Evolutionary conservation across 163 green algal species (phyloP), one percentile per base, ranked within the genome.

Genomic region (Chloromonas sp.): DNA sequence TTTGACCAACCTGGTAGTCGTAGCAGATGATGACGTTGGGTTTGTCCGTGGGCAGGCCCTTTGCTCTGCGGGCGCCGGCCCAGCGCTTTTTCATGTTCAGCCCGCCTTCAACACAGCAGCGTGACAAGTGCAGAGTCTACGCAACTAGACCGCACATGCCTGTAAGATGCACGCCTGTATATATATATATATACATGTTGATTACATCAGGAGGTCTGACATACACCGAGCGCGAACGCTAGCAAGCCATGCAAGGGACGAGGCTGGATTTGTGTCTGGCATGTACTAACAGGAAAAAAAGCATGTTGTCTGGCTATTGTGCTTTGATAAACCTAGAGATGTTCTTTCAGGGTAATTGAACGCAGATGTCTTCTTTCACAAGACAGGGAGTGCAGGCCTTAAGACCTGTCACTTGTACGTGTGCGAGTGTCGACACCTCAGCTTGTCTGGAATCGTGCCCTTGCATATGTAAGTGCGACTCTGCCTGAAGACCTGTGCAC

Each of bases 1-100:
- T 11, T 59, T 5, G 3, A 59, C 13, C 5, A 81, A 91, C 87
- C 62, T 94, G 91, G 71, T 90, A 88, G 11, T 92, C 84, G 77
- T 85, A 86, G 2, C 87, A 87, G 90, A 95, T 94, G 61, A 96
- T 85, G 11, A 96, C 82, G 89, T 96, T 96, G 81, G 94, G 94
- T 78, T 91, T 92, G 71, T 86, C 82, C 1, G 82, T 82, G 58
- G 87, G 83, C 83, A 91, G 86, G 60, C 91, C 92, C 58, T 86
- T 78, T 0, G 84, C 88, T 71, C 87, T 85, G 71, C 92, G 90
- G 1, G 60, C 15, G 36, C 85, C 83, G 80, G 90, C 74, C 94
- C 93, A 97, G 0, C 85, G 77, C 81, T 92, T 93, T 89, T 95
- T 95, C 86, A 96, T 83, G 70, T 91, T 89, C 81, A 96, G 89